These are phyloP conservation scores for Elaeis guineensis DNA, from an alignment of 176 grass and related monocot genomes.

Conservation along the genomic window DNA sequence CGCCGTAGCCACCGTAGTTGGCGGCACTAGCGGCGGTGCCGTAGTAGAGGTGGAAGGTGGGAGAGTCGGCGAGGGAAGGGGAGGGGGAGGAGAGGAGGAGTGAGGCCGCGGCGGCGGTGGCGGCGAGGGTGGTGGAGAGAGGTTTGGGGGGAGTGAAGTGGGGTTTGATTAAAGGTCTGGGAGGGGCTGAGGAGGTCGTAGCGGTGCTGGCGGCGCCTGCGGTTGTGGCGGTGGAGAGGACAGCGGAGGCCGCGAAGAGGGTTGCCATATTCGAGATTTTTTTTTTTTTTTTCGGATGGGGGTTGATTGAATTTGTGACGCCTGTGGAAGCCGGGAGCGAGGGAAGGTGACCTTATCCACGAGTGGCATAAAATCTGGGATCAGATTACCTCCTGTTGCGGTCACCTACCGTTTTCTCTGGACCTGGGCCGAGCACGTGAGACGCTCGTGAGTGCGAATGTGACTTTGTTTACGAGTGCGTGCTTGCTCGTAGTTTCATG, in stretches of 20 bases:
- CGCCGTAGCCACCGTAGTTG: conserved; percentile 94
- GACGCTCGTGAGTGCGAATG: no score
- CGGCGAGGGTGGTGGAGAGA: conserved; percentile 26
- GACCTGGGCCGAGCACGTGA: no score
- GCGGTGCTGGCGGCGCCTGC: neutral
- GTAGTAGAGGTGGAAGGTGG: conserved; percentile 51
- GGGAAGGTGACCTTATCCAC: no score
- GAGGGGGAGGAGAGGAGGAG: conserved; percentile 19
- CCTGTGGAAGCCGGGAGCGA: no score
- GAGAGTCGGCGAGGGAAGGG: conserved; percentile 16
- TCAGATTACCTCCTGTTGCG: no score
- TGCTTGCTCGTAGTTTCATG: no score
- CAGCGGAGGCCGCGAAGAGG: conserved; percentile 27
- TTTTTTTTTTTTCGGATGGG: no score
- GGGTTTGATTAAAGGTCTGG: conserved; percentile 2
- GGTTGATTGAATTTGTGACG: no score
- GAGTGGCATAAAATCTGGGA: no score
- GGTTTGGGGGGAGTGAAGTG: conserved; percentile 13
- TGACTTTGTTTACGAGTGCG: no score
- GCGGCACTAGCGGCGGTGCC: conserved; percentile 73
- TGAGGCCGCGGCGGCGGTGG: conserved; percentile 32
- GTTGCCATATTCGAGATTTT: conserved; percentile 18
- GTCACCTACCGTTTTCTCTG: no score
- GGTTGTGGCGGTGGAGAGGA: conserved; percentile 23
- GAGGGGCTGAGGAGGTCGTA: neutral